Evolutionary conservation across 805 yeast species (phyloP), one percentile per base, ranked within the genome.

Genomic region (Candida sphagnicola): DNA sequence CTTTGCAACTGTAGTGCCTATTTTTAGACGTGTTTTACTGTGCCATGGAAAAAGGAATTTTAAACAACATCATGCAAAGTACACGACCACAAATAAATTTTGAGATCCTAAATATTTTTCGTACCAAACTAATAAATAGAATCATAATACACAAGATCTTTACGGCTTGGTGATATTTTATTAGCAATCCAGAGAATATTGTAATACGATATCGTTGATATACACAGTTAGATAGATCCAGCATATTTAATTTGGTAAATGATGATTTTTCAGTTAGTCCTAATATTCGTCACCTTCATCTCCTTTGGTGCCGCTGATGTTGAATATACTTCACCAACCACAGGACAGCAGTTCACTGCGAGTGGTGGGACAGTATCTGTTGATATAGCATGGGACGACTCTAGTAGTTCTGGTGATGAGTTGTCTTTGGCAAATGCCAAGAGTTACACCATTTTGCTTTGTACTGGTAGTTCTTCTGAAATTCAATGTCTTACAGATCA

Each of bases 391-490:
- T 58, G 85, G 55, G 52, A 62, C 5, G 46, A 51, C 28, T 48
- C 41, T 3, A 53, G 50, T 10, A 42, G 31, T 12, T 11, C 14
- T 23, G 35, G 35, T 14, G 35, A 28, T 15, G 35, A 28, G 18
- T 85, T 86, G 0, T 44, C 67, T 1, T 50, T 83, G 32, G 40
- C 50, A 2, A 65, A 72, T 6, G 72, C 77, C 17, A 44, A 59
- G 3, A 47, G 62, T 2, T 78, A 73, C 44, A 65, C 80, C 0
- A 64, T 89, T 38, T 57, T 62, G 4, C 64, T 91, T 37, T 81
- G 91, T 59, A 75, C 90, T 1, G 96, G 95, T 23, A 59, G 80
- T 17, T 75, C 78, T 51, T 26, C 55, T 17, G 60, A 66, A 13
- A 74, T 83, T 49, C 47, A 62, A 25, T 65, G 75, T 41, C 23